Evolutionary conservation across 129 eudicot genomes (phyloP).

Genomic region (Oenanthe sinensis): DNA sequence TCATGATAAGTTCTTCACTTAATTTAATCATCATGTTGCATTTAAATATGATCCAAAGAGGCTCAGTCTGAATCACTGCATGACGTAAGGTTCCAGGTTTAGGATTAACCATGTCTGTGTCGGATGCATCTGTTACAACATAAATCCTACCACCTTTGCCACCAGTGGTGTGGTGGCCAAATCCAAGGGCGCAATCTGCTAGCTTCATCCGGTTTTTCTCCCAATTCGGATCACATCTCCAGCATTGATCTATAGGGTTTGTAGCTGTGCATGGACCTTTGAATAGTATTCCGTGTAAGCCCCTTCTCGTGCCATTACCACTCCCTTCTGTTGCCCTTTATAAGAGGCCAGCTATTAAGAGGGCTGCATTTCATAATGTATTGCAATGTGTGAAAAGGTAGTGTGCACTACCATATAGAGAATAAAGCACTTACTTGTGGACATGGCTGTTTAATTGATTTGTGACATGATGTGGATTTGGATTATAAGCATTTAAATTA

Average conservation of each 20-base stretch:
- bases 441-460: conserved; percentile 33
- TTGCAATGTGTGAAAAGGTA: not conserved
- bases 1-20: conserved; percentile 39
- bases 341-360: not conserved
- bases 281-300: conserved; percentile 7
- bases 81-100: conserved; percentile 50
- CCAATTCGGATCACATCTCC: conserved; percentile 52
- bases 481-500: conserved; percentile 26
- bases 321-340: conserved; percentile 18
- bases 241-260: conserved; percentile 61
- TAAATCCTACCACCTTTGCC: conserved; percentile 45
- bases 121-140: conserved; percentile 42
- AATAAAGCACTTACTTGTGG: conserved; percentile 23
- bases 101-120: conserved; percentile 46
- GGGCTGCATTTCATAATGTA: not conserved
- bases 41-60: conserved; percentile 51
- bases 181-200: conserved; percentile 42
- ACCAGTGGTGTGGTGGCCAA: conserved; percentile 39
- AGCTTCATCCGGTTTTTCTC: conserved; percentile 33
- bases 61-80: conserved; percentile 38
- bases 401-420: not conserved
- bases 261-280: conserved; percentile 36
- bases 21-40: conserved; percentile 37
- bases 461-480: conserved; percentile 26
- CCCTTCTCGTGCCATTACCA: conserved; percentile 31